phyloP scores from a whole-genome alignment of 768 basidiomycete genomes.

The Mrakia blollopis region DNA sequence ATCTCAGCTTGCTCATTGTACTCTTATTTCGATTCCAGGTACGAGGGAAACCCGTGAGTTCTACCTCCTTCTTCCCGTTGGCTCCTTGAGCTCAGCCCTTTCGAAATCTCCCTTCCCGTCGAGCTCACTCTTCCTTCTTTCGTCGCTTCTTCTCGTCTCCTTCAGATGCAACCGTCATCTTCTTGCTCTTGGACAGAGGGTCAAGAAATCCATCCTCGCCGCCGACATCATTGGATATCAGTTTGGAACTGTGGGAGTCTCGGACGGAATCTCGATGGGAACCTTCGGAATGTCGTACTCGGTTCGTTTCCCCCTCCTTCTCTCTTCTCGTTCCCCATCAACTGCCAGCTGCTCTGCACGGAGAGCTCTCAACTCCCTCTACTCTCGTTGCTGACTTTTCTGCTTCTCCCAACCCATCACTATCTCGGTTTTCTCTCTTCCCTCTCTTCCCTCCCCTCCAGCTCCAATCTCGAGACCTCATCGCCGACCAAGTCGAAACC shows the following conservation, averaged over 20 bases:
- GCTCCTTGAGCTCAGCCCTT: neutral
- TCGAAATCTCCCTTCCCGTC: neutral
- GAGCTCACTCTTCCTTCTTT: neutral
- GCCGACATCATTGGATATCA: conserved; percentile 84
- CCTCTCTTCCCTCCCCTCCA: conserved; percentile 48
- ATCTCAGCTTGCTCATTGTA: neutral
- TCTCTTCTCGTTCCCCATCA: neutral
- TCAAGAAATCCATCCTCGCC: conserved; percentile 70
- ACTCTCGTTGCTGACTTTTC: neutral
- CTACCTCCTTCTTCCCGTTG: neutral
- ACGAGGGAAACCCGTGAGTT: conserved; percentile 90
- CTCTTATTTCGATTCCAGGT: conserved; percentile 54
- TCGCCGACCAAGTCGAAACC: conserved; percentile 94
- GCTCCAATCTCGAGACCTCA: conserved; percentile 94
- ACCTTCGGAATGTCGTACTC: conserved; percentile 79
- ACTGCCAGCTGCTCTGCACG: too few relatives aligned
- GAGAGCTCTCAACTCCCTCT: neutral
- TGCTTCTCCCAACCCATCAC: conserved; percentile 23
- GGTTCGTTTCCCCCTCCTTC: neutral
- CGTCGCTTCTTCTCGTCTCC: neutral
- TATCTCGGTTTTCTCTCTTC: neutral
- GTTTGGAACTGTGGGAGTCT: conserved; percentile 95
- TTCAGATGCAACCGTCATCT: conserved; percentile 90
- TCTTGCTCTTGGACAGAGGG: conserved; percentile 75
- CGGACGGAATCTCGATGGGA: conserved; percentile 98